phyloP scores from a whole-genome alignment of 2,329 filamentous ascomycete genomes.

The Zymoseptoria passerinii region DNA sequence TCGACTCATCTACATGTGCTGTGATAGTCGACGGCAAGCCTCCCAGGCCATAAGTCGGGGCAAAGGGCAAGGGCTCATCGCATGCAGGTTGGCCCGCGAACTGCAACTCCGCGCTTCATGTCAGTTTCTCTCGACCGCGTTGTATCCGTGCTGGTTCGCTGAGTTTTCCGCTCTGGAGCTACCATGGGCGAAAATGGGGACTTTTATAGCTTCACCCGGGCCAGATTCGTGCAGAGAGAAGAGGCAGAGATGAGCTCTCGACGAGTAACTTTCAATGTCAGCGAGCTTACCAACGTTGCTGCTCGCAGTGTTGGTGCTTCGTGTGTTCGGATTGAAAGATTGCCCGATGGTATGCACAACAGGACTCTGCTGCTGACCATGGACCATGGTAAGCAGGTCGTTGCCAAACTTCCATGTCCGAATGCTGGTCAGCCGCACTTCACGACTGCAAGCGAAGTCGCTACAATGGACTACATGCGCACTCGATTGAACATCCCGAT shows the following conservation, averaged over 20 bases:
- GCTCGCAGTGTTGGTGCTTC: conserved; percentile 22
- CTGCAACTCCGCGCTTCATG: too few relatives aligned
- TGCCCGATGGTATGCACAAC: conserved; percentile 30
- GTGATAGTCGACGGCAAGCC: too few relatives aligned
- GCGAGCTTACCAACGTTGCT: conserved; percentile 19
- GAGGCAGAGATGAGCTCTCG: background rate
- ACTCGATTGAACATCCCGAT: conserved; percentile 11
- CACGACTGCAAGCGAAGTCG: conserved; percentile 28
- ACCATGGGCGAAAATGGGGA: background rate
- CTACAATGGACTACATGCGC: conserved; percentile 9
- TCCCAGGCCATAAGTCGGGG: too few relatives aligned
- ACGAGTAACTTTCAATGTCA: conserved; percentile 6
- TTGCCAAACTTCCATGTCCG: conserved; percentile 33
- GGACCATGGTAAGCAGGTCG: conserved; percentile 29
- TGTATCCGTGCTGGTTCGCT: too few relatives aligned
- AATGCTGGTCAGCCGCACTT: conserved; percentile 29
- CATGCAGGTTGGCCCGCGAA: too few relatives aligned
- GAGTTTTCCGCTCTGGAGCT: background rate
- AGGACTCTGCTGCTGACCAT: conserved; percentile 30
- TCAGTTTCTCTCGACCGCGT: too few relatives aligned
- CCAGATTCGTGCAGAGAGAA: conserved; percentile 8
- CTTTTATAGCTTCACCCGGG: background rate
- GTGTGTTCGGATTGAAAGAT: conserved; percentile 25
- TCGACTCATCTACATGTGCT: too few relatives aligned
- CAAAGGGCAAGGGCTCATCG: too few relatives aligned